Conservation (phyloP, 129 eudicot genomes). For the Erigeron canadensis region DNA sequence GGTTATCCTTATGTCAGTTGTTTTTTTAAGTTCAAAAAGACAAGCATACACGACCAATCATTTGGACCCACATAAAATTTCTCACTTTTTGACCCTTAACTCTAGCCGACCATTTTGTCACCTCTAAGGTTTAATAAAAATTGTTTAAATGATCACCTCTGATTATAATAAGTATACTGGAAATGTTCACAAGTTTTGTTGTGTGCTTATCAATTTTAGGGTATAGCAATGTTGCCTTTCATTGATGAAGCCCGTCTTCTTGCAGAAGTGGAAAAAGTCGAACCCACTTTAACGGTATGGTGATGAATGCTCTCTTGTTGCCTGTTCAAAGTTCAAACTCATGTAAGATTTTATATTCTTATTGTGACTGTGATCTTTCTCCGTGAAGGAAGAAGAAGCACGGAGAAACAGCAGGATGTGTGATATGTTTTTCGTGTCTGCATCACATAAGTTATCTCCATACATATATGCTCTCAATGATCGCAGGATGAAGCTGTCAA, state of each 20-base stretch:
- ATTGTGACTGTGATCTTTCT: constrained; percentile 13
- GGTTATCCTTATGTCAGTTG: too few relatives aligned
- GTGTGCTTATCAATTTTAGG: constrained; percentile 38
- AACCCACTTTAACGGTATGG: constrained; percentile 78
- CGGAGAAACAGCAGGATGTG: constrained; percentile 77
- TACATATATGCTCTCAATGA: constrained; percentile 65
- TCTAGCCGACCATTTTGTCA: neutral
- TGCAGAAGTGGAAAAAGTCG: constrained; percentile 70
- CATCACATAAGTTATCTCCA: constrained; percentile 69
- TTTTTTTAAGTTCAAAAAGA: too few relatives aligned
- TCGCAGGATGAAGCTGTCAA: constrained; percentile 45
- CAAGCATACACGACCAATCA: too few relatives aligned
- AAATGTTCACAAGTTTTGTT: neutral
- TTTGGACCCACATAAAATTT: too few relatives aligned
- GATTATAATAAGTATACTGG: neutral
- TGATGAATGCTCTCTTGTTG: neutral
- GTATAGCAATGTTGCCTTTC: constrained; percentile 83
- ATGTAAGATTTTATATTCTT: neutral
- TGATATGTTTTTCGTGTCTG: constrained; percentile 67
- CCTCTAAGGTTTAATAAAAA: neutral
- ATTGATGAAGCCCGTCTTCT: constrained; percentile 89
- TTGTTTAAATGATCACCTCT: constrained; percentile 1
- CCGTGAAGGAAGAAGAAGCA: constrained; percentile 68
- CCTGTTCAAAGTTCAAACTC: neutral
- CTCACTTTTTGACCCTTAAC: too few relatives aligned